These are phyloP conservation scores for Entophlyctis luteolus DNA, from an alignment of 192 early-diverging fungal species.

Conservation along the genomic window DNA sequence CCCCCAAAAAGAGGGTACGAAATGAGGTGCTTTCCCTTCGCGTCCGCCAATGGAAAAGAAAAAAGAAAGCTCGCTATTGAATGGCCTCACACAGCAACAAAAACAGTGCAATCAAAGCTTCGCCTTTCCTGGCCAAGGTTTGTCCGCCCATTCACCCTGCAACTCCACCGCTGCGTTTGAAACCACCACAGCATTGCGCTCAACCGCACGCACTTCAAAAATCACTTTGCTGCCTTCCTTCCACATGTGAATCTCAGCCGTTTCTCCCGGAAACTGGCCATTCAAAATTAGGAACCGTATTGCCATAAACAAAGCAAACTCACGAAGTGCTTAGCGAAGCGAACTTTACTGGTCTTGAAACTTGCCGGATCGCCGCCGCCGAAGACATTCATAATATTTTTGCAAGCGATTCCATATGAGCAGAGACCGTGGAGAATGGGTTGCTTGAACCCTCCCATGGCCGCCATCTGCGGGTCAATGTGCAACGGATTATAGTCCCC, in stretches of 20 bases:
- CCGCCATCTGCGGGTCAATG: constrained; percentile 91
- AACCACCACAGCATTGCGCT: constrained; percentile 86
- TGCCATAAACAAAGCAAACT: too few species aligned
- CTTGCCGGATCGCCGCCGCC: constrained; percentile 62
- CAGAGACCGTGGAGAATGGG: constrained; percentile 97
- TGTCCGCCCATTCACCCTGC: constrained; percentile 36
- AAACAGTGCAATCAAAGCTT: too few species aligned
- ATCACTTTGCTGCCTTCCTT: constrained; percentile 80
- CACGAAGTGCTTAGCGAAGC: constrained; percentile 28
- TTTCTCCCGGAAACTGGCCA: constrained; percentile 82
- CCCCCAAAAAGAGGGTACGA: too few species aligned
- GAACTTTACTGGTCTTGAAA: constrained; percentile 85
- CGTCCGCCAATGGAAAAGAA: too few species aligned
- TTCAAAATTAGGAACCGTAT: constrained; percentile 65
- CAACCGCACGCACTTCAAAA: constrained; percentile 91
- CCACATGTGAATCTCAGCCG: constrained; percentile 97
- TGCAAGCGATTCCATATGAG: constrained; percentile 86
- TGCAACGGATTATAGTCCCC: constrained; percentile 98
- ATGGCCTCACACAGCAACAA: too few species aligned
- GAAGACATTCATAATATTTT: constrained; percentile 80
- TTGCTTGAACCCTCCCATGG: constrained; percentile 92
- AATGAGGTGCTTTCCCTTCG: too few species aligned
- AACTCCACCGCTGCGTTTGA: constrained; percentile 90
- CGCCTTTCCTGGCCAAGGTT: constrained; percentile 22
- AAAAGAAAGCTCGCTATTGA: too few species aligned